These are phyloP conservation scores for Lodderomyces theae DNA, from an alignment of 1,139 yeast species.

Conservation along the genomic window DNA sequence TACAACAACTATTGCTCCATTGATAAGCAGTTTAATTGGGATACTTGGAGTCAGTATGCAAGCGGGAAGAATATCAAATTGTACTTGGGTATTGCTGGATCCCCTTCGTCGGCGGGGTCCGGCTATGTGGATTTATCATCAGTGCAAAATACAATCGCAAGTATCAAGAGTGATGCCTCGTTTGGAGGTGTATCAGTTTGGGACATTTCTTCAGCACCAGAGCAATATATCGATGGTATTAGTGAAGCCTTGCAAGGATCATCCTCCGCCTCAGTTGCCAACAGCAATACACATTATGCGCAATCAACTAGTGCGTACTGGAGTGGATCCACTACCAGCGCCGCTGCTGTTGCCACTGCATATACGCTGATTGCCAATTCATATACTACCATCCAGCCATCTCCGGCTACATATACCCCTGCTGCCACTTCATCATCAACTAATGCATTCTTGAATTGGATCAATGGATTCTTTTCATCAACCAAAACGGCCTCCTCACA, in stretches of 20 bases:
- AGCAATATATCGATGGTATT: constrained; percentile 9
- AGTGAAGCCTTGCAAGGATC: constrained; percentile 10
- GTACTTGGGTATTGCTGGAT: constrained; percentile 30
- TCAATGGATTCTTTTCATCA: not conserved
- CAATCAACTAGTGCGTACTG: too few relatives aligned
- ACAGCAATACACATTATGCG: too few relatives aligned
- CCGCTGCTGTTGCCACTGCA: too few relatives aligned
- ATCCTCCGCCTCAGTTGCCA: not conserved
- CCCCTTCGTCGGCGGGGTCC: constrained; percentile 19
- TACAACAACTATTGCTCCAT: constrained; percentile 80
- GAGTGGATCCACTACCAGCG: constrained; percentile 1
- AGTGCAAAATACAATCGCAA: constrained; percentile 15
- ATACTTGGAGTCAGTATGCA: constrained; percentile 27
- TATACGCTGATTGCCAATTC: too few relatives aligned
- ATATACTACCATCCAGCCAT: too few relatives aligned
- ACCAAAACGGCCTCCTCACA: not conserved
- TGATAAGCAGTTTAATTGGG: constrained; percentile 22
- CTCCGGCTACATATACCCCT: constrained; percentile 1
- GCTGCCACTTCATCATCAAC: not conserved
- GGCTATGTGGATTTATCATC: constrained; percentile 20
- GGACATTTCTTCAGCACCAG: constrained; percentile 25
- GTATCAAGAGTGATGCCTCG: constrained; percentile 17
- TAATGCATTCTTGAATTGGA: constrained; percentile 4
- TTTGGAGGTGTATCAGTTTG: constrained; percentile 29
- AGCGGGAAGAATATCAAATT: constrained; percentile 22